Conservation (phyloP, 1,139 yeast species). For the Saccharomyces hybrid region DNA sequence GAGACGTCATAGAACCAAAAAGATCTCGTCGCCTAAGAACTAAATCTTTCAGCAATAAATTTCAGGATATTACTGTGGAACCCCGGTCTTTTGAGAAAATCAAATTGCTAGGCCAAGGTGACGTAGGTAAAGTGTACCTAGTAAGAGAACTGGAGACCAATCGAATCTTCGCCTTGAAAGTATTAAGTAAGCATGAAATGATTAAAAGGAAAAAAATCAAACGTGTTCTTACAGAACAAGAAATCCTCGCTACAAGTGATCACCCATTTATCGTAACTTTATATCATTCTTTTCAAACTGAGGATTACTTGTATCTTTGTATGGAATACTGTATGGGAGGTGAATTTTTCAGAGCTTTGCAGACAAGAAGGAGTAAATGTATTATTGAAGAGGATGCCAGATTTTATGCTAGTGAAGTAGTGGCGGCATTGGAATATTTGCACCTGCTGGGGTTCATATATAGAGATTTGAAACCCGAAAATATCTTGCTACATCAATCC, state of each 20-base stretch:
- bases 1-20: slow-evolving; percentile 20
- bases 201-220: slow-evolving; percentile 89
- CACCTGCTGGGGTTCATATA: slow-evolving; percentile 96
- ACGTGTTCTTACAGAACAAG: slow-evolving; percentile 93
- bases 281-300: slow-evolving; percentile 93
- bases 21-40: slow-evolving; percentile 42
- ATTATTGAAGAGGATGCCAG: slow-evolving; percentile 82
- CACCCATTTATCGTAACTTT: slow-evolving; percentile 96
- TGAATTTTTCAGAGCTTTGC: slow-evolving; percentile 92
- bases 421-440: slow-evolving; percentile 91
- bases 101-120: slow-evolving; percentile 87
- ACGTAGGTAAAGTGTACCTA: slow-evolving; percentile 91
- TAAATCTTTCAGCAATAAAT: slow-evolving; percentile 49
- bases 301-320: slow-evolving; percentile 84
- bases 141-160: slow-evolving; percentile 75
- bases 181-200: slow-evolving; percentile 85
- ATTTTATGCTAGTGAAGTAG: slow-evolving; percentile 96
- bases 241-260: slow-evolving; percentile 86
- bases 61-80: slow-evolving; percentile 71
- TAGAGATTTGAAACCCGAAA: slow-evolving; percentile 92
- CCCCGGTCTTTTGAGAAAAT: slow-evolving; percentile 86
- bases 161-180: slow-evolving; percentile 85
- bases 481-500: slow-evolving; percentile 83
- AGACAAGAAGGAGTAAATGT: slow-evolving; percentile 80
- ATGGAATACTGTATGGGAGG: slow-evolving; percentile 99